Percentiles rank a stretch among this genome's conserved stretches.
Conservation (phyloP, 2,329 filamentous ascomycete species). For the Diaporthe citri region DNA sequence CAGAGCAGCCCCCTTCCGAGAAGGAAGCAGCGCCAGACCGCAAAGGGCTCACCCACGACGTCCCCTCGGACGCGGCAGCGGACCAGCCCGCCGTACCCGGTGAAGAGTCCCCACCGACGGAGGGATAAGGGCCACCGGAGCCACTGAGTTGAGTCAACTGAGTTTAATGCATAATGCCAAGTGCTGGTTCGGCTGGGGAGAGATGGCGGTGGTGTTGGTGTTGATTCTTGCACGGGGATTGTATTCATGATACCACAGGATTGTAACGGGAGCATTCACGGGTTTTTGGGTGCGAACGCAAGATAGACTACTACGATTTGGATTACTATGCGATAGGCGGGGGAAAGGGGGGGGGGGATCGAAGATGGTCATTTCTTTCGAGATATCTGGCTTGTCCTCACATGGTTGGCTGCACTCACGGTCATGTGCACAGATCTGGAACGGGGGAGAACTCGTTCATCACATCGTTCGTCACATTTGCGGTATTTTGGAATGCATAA, state of each 20-base stretch:
- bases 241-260: constrained; percentile 33
- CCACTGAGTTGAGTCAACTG: not conserved
- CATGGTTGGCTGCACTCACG: not conserved
- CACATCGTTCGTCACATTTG: not conserved
- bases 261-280: not conserved
- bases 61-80: not conserved
- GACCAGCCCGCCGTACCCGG: not conserved
- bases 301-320: not conserved
- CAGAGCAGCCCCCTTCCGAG: not conserved
- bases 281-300: too few species aligned
- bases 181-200: not conserved
- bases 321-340: too few species aligned
- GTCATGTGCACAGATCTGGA: not conserved
- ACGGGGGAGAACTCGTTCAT: not conserved
- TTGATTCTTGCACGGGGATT: too few species aligned
- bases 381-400: not conserved
- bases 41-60: not conserved
- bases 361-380: not conserved
- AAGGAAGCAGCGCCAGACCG: not conserved
- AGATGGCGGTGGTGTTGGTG: not conserved
- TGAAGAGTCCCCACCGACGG: not conserved
- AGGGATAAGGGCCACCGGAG: not conserved
- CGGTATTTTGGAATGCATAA: not conserved
- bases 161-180: not conserved
- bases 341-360: too few species aligned